Evolutionary conservation across 2,329 filamentous ascomycete genomes (phyloP).

Genomic region (Sphaerulina vaccinii): DNA sequence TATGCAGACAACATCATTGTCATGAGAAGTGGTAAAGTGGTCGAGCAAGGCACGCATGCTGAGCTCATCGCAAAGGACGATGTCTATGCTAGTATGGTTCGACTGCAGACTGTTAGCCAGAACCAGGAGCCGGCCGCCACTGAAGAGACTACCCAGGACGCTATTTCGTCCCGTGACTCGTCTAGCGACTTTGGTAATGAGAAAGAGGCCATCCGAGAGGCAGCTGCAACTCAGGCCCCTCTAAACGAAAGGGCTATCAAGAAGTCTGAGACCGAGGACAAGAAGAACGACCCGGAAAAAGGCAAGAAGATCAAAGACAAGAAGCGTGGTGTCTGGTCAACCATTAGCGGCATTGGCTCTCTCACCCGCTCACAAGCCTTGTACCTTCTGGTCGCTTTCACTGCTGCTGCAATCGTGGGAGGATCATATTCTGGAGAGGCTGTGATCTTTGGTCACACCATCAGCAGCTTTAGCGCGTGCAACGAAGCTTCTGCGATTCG

Average conservation of each 20-base stretch:
- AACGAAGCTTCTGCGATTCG: slow-evolving; percentile 50
- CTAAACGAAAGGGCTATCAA: neutral
- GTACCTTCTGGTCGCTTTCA: slow-evolving; percentile 22
- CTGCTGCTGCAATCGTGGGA: slow-evolving; percentile 39
- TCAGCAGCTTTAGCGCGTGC: slow-evolving; percentile 58
- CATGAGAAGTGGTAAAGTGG: slow-evolving; percentile 40
- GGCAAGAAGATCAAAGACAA: slow-evolving; percentile 4
- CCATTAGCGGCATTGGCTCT: slow-evolving; percentile 14
- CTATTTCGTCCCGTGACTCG: slow-evolving; percentile 12
- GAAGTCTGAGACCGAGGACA: slow-evolving; percentile 1
- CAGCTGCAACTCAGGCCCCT: neutral
- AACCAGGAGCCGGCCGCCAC: slow-evolving; percentile 11
- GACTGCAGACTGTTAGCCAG: slow-evolving; percentile 43
- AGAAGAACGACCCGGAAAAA: slow-evolving; percentile 2
- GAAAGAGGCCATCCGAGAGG: slow-evolving; percentile 3
- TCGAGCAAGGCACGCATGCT: slow-evolving; percentile 42
- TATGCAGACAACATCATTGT: slow-evolving; percentile 45
- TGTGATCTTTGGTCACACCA: slow-evolving; percentile 60
- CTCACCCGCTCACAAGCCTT: slow-evolving; percentile 18
- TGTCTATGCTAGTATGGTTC: slow-evolving; percentile 51
- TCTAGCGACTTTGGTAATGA: slow-evolving; percentile 12
- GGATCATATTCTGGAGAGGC: slow-evolving; percentile 58
- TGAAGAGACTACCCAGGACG: slow-evolving; percentile 8
- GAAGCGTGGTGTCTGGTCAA: slow-evolving; percentile 17
- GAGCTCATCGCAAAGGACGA: slow-evolving; percentile 29